Percentiles rank a stretch among this genome's conserved stretches.
These are phyloP conservation scores for Dactylorhiza incarnata DNA, from an alignment of 106 monocot genomes.

Conservation along the genomic window DNA sequence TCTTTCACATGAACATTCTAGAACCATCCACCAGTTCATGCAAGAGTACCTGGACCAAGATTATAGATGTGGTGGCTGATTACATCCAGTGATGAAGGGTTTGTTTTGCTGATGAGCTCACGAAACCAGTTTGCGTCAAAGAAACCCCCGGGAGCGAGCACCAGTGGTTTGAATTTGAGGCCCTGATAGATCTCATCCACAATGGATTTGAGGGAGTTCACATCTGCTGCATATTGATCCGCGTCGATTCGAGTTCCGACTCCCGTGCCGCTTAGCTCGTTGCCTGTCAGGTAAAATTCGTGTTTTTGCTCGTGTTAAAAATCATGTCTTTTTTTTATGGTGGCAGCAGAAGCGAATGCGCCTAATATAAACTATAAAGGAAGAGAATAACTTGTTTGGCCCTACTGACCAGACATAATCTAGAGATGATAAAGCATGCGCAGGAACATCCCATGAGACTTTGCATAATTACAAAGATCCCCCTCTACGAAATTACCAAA, in stretches of 20 bases:
- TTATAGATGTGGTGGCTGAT: constrained; percentile 96
- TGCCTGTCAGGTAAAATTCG: constrained; percentile 29
- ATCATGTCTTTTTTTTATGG: neutral
- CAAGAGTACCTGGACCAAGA: constrained; percentile 61
- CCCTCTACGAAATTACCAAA: neutral
- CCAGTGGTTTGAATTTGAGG: constrained; percentile 36
- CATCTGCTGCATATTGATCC: constrained; percentile 58
- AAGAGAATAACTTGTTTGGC: neutral
- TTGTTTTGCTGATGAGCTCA: constrained; percentile 43
- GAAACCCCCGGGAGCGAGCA: constrained; percentile 77
- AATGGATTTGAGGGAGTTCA: constrained; percentile 37
- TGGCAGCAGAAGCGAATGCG: neutral
- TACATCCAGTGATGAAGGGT: constrained; percentile 45
- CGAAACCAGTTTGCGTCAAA: constrained; percentile 66
- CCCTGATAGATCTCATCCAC: constrained; percentile 44
- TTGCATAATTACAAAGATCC: too few species aligned
- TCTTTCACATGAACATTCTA: neutral
- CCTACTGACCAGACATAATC: neutral
- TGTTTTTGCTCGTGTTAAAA: too few species aligned
- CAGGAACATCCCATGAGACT: too few species aligned
- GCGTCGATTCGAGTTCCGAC: constrained; percentile 53
- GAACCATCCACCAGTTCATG: neutral
- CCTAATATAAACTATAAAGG: neutral
- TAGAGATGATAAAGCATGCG: neutral
- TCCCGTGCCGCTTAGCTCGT: constrained; percentile 77